These are phyloP conservation scores for Deinandra increscens DNA, from an alignment of 129 eudicot species.

Conservation along the genomic window DNA sequence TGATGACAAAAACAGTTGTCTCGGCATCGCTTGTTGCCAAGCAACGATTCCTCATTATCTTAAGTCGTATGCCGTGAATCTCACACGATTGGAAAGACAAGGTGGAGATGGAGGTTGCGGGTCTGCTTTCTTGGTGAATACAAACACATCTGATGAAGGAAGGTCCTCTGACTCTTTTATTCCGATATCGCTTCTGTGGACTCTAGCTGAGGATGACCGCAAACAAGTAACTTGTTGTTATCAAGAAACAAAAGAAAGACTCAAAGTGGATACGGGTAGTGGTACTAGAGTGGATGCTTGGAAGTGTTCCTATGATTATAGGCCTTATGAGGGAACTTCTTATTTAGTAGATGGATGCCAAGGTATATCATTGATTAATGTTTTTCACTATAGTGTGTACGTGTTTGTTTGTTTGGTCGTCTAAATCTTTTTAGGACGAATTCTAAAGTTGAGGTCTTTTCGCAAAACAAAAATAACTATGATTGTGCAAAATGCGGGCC, in stretches of 20 bases:
- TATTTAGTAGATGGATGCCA: constrained; percentile 3
- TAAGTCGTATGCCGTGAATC: not conserved
- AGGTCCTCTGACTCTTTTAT: not conserved
- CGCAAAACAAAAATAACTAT: no score
- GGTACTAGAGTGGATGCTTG: not conserved
- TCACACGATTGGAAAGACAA: not conserved
- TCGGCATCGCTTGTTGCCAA: not conserved
- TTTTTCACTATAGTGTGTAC: not conserved
- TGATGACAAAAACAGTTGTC: not conserved
- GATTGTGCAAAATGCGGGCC: no score
- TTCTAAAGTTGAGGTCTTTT: no score
- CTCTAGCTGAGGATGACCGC: not conserved
- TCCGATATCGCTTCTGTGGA: constrained; percentile 10
- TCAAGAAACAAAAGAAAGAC: rapidly evolving
- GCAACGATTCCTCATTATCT: not conserved
- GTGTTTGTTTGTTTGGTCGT: not conserved
- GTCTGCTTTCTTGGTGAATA: not conserved
- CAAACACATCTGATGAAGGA: not conserved
- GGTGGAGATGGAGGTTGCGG: not conserved
- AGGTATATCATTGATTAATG: not conserved
- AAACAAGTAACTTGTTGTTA: not conserved
- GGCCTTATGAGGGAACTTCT: not conserved
- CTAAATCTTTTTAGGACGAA: no score
- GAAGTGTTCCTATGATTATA: not conserved
- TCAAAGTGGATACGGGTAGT: not conserved